phyloP scores from a whole-genome alignment of 352 stramenopile species.

The Globisporangium spiculum region DNA sequence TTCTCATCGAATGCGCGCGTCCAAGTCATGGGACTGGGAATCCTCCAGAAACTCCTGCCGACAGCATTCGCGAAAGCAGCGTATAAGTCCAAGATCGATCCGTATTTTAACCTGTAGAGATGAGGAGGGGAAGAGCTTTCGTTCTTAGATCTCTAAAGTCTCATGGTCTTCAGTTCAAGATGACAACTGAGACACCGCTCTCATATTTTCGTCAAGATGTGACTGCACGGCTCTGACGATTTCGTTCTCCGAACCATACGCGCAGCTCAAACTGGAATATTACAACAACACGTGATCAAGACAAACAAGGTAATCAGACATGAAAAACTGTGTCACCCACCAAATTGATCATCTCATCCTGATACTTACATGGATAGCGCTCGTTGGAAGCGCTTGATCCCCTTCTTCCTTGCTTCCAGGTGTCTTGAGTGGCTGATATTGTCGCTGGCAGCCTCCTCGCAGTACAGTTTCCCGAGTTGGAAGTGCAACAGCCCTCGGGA shows the following conservation, averaged over 20 bases:
- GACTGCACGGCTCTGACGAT: conserved; percentile 3
- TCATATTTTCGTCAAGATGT: conserved; percentile 10
- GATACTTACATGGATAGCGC: conserved; percentile 35
- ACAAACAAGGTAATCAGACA: background rate
- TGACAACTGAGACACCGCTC: background rate
- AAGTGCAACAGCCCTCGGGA: conserved; percentile 41
- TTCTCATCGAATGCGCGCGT: conserved; percentile 53
- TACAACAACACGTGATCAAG: background rate
- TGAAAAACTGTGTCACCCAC: background rate
- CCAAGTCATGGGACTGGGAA: conserved; percentile 51
- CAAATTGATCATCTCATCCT: background rate
- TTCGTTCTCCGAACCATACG: conserved; percentile 13
- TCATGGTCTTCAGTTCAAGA: background rate
- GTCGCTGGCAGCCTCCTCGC: background rate
- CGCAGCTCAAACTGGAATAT: conserved; percentile 4
- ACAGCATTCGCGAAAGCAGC: conserved; percentile 59
- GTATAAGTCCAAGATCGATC: conserved; percentile 74
- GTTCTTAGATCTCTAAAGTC: background rate
- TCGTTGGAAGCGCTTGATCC: conserved; percentile 30
- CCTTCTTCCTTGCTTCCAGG: conserved; percentile 13
- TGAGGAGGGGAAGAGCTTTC: background rate
- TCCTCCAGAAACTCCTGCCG: conserved; percentile 56
- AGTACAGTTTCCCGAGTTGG: conserved; percentile 41
- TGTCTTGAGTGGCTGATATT: conserved; percentile 2
- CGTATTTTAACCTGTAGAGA: conserved; percentile 63